Conservation (phyloP, 2,329 filamentous ascomycete species). For the Hypoxylon rubiginosum region DNA sequence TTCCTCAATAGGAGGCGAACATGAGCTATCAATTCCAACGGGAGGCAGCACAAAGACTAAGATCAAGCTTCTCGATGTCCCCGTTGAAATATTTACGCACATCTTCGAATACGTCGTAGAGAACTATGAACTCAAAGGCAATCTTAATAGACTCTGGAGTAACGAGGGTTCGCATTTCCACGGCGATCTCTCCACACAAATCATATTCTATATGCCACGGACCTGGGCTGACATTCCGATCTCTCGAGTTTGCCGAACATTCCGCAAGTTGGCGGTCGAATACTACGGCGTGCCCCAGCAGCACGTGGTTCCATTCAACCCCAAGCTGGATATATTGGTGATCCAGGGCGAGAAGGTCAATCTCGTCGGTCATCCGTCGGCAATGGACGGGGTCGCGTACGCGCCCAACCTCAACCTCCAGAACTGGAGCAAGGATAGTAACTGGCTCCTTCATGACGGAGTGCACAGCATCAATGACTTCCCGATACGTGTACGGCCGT, state of each 20-base stretch:
- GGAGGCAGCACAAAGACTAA: background rate
- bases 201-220: slow-evolving; percentile 23
- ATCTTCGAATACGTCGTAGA: slow-evolving; percentile 19
- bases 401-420: background rate
- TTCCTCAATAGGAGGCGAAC: background rate
- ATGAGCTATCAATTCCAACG: background rate
- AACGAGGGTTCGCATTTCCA: background rate
- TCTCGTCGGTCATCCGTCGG: background rate
- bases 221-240: slow-evolving; percentile 11
- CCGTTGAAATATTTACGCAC: background rate
- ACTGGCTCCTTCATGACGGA: slow-evolving; percentile 10
- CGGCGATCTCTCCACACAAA: background rate
- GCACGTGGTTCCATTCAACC: slow-evolving; percentile 15
- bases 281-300: slow-evolving; percentile 13
- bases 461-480: slow-evolving; percentile 6
- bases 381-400: background rate
- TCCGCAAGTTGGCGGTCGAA: slow-evolving; percentile 10
- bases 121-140: slow-evolving; percentile 2
- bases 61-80: slow-evolving; percentile 1
- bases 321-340: slow-evolving; percentile 6
- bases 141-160: background rate
- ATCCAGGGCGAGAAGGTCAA: background rate
- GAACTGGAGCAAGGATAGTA: background rate
- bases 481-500: background rate
- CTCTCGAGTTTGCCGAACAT: slow-evolving; percentile 16